These are phyloP conservation scores for Kockovaella imperatae DNA, from an alignment of 768 basidiomycete genomes.

Conservation along the genomic window DNA sequence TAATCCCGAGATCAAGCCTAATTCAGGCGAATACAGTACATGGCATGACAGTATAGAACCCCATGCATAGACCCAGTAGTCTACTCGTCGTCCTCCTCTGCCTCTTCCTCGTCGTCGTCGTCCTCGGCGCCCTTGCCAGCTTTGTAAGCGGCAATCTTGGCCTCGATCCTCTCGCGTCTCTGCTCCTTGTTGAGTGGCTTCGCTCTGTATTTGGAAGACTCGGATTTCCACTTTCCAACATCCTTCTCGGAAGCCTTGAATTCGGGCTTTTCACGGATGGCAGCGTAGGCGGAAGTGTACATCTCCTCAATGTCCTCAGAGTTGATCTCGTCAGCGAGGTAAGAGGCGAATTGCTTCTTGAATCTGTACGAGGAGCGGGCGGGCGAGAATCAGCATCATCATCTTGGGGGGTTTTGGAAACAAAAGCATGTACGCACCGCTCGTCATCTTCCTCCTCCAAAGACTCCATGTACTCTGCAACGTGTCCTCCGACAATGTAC, in stretches of 20 bases:
- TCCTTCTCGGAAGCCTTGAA: conserved; percentile 86
- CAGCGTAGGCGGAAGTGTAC: conserved; percentile 82
- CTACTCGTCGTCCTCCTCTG: conserved; percentile 21
- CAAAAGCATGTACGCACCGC: conserved; percentile 48
- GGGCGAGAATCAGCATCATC: not conserved
- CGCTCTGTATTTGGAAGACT: conserved; percentile 63
- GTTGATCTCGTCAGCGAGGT: conserved; percentile 89
- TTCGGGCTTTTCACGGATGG: conserved; percentile 87
- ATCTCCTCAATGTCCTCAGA: conserved; percentile 97
- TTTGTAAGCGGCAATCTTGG: conserved; percentile 86
- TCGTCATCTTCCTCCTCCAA: conserved; percentile 99
- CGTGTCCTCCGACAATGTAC: conserved; percentile 95
- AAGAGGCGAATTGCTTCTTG: conserved; percentile 93
- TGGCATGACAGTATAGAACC: not conserved
- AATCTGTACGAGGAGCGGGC: conserved; percentile 52
- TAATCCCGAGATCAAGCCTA: no score
- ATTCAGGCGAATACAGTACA: not conserved
- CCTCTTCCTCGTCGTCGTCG: conserved; percentile 36
- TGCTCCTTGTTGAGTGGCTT: conserved; percentile 65
- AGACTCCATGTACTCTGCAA: conserved; percentile 99
- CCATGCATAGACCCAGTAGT: conserved; percentile 1
- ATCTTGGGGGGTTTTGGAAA: not conserved
- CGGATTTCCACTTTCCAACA: conserved; percentile 78
- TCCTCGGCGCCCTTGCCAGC: conserved; percentile 46
- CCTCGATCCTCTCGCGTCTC: conserved; percentile 70